Conservation (phyloP, 352 stramenopile genomes). For the Pseudoperonospora humuli region DNA sequence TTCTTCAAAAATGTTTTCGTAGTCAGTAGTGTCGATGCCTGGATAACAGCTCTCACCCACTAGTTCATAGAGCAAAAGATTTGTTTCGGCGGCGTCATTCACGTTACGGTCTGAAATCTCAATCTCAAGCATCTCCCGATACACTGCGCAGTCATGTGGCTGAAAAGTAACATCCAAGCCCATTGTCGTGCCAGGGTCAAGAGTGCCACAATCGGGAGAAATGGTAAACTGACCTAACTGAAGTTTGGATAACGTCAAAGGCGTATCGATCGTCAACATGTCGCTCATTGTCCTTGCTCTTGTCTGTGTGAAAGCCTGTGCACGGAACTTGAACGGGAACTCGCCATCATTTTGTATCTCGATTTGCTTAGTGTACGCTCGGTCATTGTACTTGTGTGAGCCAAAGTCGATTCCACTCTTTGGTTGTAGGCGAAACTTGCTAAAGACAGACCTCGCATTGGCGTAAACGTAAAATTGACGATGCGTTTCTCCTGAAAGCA, state of each 20-base stretch:
- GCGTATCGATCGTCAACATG: conserved; percentile 32
- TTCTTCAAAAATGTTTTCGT: conserved; percentile 92
- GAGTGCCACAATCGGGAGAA: conserved; percentile 54
- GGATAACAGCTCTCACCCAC: conserved; percentile 91
- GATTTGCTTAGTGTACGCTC: conserved; percentile 58
- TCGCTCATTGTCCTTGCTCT: conserved; percentile 4
- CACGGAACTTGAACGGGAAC: conserved; percentile 88
- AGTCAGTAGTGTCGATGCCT: conserved; percentile 85
- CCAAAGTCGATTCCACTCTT: conserved; percentile 90
- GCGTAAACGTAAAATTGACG: conserved; percentile 85
- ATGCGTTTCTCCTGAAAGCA: conserved; percentile 83
- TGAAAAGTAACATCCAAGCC: conserved; percentile 76
- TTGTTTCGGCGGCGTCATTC: conserved; percentile 28
- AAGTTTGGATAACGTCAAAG: conserved; percentile 29
- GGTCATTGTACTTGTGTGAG: conserved; percentile 85
- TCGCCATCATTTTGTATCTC: conserved; percentile 91
- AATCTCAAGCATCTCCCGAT: conserved; percentile 60
- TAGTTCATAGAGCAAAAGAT: conserved; percentile 76
- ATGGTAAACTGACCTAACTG: conserved; percentile 76
- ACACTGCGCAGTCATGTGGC: conserved; percentile 62
- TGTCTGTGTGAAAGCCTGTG: conserved; percentile 18
- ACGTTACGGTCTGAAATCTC: conserved; percentile 73
- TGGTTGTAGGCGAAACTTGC: conserved; percentile 82
- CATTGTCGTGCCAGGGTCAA: conserved; percentile 80
- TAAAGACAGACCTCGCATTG: conserved; percentile 73